Percentiles rank a stretch among this genome's conserved stretches.
These are phyloP conservation scores for Talaromyces piceae DNA, from an alignment of 2,329 filamentous ascomycete genomes.

Conservation along the genomic window DNA sequence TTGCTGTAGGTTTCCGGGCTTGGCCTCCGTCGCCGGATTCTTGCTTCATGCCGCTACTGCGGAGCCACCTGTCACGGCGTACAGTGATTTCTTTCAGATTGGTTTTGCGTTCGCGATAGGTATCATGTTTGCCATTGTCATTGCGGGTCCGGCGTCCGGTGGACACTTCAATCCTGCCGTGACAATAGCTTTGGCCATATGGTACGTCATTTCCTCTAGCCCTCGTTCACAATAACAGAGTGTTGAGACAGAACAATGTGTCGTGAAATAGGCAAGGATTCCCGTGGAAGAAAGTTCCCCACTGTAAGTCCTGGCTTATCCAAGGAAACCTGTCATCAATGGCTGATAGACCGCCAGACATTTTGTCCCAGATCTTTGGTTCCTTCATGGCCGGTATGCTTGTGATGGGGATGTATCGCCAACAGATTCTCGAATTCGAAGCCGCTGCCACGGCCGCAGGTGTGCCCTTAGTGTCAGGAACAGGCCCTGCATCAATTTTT, in stretches of 20 bases:
- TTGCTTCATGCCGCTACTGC: constrained; percentile 36
- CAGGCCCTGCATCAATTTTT: constrained; percentile 49
- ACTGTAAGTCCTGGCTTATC: constrained; percentile 11
- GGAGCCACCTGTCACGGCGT: constrained; percentile 29
- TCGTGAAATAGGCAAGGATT: constrained; percentile 48
- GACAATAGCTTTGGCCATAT: constrained; percentile 37
- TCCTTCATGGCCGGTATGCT: constrained; percentile 50
- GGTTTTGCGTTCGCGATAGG: constrained; percentile 51
- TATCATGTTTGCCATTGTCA: constrained; percentile 54
- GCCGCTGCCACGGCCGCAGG: constrained; percentile 34
- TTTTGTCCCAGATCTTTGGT: constrained; percentile 50
- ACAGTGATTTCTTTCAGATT: constrained; percentile 49
- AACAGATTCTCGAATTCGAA: constrained; percentile 40
- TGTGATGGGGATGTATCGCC: constrained; percentile 51
- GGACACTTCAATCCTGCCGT: constrained; percentile 51
- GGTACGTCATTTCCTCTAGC: constrained; percentile 16
- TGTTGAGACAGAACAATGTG: constrained; percentile 9
- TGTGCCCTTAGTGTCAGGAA: constrained; percentile 35
- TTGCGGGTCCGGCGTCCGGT: constrained; percentile 47
- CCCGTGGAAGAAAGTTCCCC: constrained; percentile 45
- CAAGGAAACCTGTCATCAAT: neutral
- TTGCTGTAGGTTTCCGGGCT: constrained; percentile 37
- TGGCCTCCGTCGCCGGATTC: constrained; percentile 48
- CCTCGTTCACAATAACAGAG: constrained; percentile 5
- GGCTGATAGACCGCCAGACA: constrained; percentile 31